phyloP scores from a whole-genome alignment of 75 land plant genomes.

The Ceratopteris richardii region DNA sequence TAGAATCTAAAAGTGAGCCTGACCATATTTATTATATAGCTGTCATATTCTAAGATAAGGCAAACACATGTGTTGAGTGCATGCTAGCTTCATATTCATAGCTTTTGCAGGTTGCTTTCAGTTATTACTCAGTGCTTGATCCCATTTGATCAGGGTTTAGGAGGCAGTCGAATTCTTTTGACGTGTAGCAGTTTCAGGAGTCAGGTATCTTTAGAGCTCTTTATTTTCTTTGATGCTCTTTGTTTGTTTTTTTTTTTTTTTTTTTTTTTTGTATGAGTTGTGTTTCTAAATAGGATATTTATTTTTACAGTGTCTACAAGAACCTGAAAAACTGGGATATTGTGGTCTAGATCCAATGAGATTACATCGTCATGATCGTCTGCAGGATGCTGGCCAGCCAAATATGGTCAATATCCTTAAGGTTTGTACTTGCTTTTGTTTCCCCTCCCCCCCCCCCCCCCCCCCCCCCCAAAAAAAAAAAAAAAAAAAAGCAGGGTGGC shows the following conservation, averaged over 20 bases:
- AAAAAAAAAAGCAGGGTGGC: too few relatives aligned
- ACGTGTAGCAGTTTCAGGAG: constrained; percentile 45
- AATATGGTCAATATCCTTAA: constrained; percentile 51
- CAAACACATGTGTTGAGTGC: too few relatives aligned
- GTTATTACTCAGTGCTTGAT: too few relatives aligned
- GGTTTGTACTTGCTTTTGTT: constrained; percentile 16
- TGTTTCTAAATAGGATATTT: too few relatives aligned
- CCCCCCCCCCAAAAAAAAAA: constrained; percentile 5
- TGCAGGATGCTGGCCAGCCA: constrained; percentile 46
- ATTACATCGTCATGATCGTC: constrained; percentile 56
- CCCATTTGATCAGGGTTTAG: constrained; percentile 53
- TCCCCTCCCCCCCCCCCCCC: too few relatives aligned
- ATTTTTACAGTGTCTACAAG: constrained; percentile 34
- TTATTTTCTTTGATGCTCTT: too few relatives aligned
- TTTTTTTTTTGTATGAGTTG: neutral
- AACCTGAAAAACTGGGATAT: constrained; percentile 44
- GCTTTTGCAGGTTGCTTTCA: too few relatives aligned
- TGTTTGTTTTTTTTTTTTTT: constrained; percentile 1
- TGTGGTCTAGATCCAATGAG: constrained; percentile 58
- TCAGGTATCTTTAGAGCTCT: constrained; percentile 33
- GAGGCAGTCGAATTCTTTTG: constrained; percentile 44
- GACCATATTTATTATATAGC: too few relatives aligned
- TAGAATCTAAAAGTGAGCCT: too few relatives aligned
- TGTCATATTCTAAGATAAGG: too few relatives aligned
- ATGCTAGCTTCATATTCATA: too few relatives aligned